Conservation (phyloP, 2,329 filamentous ascomycete species). For the Penicillium rolfsii region DNA sequence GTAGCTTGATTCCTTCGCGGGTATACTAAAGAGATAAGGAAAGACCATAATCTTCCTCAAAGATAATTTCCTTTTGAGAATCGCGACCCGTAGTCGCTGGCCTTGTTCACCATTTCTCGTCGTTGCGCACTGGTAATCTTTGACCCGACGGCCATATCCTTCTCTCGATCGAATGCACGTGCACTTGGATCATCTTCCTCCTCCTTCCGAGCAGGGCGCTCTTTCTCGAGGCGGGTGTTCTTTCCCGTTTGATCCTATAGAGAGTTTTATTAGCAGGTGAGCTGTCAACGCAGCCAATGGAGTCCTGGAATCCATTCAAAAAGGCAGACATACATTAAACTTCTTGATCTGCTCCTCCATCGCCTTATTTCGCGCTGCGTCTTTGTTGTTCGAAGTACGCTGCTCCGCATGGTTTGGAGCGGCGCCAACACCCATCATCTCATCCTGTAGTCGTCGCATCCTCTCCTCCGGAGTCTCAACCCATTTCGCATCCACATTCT, state of each 20-base stretch:
- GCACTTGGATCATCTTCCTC: slow-evolving; percentile 90
- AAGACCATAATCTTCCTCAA: not conserved
- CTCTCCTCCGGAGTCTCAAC: slow-evolving; percentile 91
- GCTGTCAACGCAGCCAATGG: too few relatives aligned
- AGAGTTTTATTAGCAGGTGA: not conserved
- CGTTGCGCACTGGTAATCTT: slow-evolving; percentile 74
- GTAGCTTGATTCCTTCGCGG: not conserved
- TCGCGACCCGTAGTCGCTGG: slow-evolving; percentile 77
- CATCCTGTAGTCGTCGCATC: slow-evolving; percentile 74
- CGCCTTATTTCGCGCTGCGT: slow-evolving; percentile 2
- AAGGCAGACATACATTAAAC: slow-evolving; percentile 56
- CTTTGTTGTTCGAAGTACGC: not conserved
- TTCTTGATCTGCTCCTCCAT: slow-evolving; percentile 56
- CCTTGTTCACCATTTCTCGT: slow-evolving; percentile 76
- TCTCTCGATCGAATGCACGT: slow-evolving; percentile 85
- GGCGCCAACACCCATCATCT: slow-evolving; percentile 72
- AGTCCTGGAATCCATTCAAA: not conserved
- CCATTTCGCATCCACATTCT: slow-evolving; percentile 67
- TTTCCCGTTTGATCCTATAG: slow-evolving; percentile 49
- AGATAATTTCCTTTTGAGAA: slow-evolving; percentile 75
- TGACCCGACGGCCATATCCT: slow-evolving; percentile 82
- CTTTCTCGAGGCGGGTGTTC: slow-evolving; percentile 49
- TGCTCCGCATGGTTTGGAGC: slow-evolving; percentile 18
- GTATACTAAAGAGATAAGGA: not conserved
- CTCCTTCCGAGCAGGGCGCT: slow-evolving; percentile 62